A percentile compares a stretch with the other conserved stretches of the same genome.
Evolutionary conservation across 2,329 filamentous ascomycete genomes (phyloP).

Genomic region (Metarhizium brunneum): DNA sequence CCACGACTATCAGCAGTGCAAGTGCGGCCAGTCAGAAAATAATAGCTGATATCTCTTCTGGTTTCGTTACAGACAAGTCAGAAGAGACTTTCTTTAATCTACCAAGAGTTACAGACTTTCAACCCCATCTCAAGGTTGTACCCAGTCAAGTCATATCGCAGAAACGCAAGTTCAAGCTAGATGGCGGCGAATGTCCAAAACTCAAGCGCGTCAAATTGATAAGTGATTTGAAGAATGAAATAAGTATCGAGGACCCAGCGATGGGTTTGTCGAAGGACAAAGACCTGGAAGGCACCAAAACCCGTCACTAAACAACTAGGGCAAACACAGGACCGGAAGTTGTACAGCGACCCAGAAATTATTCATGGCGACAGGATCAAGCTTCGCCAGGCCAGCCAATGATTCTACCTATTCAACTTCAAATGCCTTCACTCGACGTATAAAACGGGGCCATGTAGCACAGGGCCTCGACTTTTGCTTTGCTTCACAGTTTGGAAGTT

Average conservation of each 20-base stretch:
- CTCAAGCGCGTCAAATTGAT: not conserved
- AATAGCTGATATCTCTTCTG: constrained; percentile 19
- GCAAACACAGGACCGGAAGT: not conserved
- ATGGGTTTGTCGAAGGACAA: not conserved
- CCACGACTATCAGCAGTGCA: constrained; percentile 4
- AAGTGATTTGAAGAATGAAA: not conserved
- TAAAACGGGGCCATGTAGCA: not conserved
- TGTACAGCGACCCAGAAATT: not conserved
- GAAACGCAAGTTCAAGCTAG: not conserved
- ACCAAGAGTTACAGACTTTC: constrained; percentile 4
- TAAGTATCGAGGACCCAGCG: not conserved
- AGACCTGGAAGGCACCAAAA: not conserved
- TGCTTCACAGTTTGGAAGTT: not conserved
- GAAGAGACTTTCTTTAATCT: not conserved
- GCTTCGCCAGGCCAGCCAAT: not conserved
- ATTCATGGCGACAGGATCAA: not conserved
- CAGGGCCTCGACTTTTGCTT: not conserved
- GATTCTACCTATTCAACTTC: not conserved
- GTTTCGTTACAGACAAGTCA: constrained; percentile 10
- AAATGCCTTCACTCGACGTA: not conserved
- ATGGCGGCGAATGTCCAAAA: not conserved
- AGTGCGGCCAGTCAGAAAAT: constrained; percentile 9
- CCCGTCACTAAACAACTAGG: not conserved
- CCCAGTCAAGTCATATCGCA: not conserved
- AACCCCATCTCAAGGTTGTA: not conserved